These are phyloP conservation scores for Ceratorhiza oryzae-sativae DNA, from an alignment of 1,284 basidiomycete genomes.

Conservation along the genomic window DNA sequence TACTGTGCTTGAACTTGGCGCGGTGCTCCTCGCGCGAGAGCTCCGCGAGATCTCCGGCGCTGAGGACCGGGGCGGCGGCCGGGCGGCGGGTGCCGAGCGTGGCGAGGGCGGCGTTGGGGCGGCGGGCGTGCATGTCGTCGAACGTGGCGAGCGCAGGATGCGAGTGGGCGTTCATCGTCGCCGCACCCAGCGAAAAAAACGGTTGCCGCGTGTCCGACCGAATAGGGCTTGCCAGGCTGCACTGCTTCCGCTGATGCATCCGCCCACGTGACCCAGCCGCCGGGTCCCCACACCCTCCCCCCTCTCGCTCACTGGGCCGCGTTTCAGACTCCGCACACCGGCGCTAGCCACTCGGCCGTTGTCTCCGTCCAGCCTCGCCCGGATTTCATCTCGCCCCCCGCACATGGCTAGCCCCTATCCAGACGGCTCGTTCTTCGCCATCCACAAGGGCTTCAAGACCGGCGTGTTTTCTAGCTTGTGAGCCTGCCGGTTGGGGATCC, in stretches of 20 bases:
- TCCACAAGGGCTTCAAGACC: slow-evolving; percentile 5
- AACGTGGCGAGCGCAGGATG: slow-evolving; percentile 29
- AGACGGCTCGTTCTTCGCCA: neutral
- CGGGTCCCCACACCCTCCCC: slow-evolving; percentile 8
- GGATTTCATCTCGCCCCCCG: neutral
- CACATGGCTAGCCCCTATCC: slow-evolving; percentile 10
- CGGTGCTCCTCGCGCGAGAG: slow-evolving; percentile 34
- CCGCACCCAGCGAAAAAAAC: slow-evolving; percentile 1
- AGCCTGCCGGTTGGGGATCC: neutral
- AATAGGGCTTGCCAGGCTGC: neutral
- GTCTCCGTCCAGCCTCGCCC: neutral
- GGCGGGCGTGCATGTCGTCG: slow-evolving; percentile 6
- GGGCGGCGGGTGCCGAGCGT: neutral
- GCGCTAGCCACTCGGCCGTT: neutral
- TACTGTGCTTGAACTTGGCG: slow-evolving; percentile 28
- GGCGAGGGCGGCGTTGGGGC: neutral
- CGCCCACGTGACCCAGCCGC: neutral
- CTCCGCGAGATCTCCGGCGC: slow-evolving; percentile 27
- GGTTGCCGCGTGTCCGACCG: slow-evolving; percentile 3
- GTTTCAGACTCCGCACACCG: neutral
- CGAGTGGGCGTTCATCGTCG: slow-evolving; percentile 29
- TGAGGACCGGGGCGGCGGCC: neutral
- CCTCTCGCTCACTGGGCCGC: neutral
- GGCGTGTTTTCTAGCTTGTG: neutral
- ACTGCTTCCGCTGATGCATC: slow-evolving; percentile 16